Conservation (phyloP, 2,329 filamentous ascomycete genomes). For the Colletotrichum sojae region DNA sequence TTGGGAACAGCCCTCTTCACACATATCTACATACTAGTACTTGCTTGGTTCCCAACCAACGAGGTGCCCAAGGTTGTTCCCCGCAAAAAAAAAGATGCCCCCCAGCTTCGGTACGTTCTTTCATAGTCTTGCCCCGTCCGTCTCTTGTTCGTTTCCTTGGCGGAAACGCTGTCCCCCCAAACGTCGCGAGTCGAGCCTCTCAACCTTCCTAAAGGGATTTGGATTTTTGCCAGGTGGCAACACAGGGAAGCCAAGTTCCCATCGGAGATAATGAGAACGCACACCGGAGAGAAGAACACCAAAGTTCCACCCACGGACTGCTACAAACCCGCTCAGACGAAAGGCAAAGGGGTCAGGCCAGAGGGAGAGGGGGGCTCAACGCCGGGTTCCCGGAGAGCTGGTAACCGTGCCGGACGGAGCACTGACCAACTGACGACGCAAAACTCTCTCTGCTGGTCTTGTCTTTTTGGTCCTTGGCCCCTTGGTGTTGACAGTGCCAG, state of each 20-base stretch:
- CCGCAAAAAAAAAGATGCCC: slow-evolving; percentile 30
- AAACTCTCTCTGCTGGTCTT: slow-evolving; percentile 14
- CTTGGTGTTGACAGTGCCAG: too few relatives aligned
- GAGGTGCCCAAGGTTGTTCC: slow-evolving; percentile 28
- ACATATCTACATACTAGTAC: too few relatives aligned
- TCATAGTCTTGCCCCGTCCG: slow-evolving; percentile 19
- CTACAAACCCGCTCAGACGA: slow-evolving; percentile 25
- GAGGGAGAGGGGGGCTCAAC: slow-evolving; percentile 20
- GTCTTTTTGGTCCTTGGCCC: too few relatives aligned
- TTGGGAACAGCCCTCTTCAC: slow-evolving; percentile 1
- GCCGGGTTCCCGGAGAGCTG: slow-evolving; percentile 35
- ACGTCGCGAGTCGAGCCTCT: slow-evolving; percentile 21
- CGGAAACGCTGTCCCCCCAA: slow-evolving; percentile 4
- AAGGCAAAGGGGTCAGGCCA: slow-evolving; percentile 11
- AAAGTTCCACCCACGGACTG: slow-evolving; percentile 10
- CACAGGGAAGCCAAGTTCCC: neutral
- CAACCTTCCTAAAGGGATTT: too few relatives aligned
- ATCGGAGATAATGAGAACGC: too few relatives aligned
- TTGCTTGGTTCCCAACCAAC: slow-evolving; percentile 2
- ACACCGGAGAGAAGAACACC: neutral
- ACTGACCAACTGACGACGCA: slow-evolving; percentile 25
- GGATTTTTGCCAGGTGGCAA: too few relatives aligned
- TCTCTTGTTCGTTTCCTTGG: neutral
- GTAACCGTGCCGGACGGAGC: slow-evolving; percentile 32
- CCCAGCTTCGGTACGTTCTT: slow-evolving; percentile 18